phyloP scores from a whole-genome alignment of 306 rosid species.

The Pyrus pyrifolia region DNA sequence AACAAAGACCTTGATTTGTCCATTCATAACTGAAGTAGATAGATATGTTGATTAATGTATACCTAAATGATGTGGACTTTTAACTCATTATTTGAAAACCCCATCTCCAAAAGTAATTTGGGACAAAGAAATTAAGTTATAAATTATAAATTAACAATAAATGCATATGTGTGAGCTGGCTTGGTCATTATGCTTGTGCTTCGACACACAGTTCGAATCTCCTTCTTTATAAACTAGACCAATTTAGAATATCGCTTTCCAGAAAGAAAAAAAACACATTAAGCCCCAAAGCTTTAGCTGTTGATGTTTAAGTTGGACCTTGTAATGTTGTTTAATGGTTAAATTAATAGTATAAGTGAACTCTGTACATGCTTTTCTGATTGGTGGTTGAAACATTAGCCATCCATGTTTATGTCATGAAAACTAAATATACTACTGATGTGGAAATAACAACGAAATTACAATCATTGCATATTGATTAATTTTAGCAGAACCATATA shows the following conservation, averaged over 20 bases:
- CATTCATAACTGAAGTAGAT: not conserved
- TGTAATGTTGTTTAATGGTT: not conserved
- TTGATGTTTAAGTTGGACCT: not conserved
- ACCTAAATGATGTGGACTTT: conserved; percentile 1
- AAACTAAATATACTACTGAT: not conserved
- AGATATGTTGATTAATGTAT: not conserved
- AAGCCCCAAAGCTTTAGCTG: not conserved
- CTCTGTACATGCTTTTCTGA: not conserved
- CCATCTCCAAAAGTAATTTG: not conserved
- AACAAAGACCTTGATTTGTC: not conserved
- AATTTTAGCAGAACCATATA: not conserved
- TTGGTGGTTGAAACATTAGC: not conserved
- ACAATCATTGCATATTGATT: not conserved
- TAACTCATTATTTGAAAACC: not conserved
- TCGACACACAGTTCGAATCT: too few relatives aligned
- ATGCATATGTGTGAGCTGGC: too few relatives aligned
- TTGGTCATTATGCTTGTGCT: too few relatives aligned
- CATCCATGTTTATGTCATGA: not conserved
- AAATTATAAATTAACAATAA: too few relatives aligned
- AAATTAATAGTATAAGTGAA: not conserved
- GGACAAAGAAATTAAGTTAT: not conserved
- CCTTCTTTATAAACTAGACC: too few relatives aligned
- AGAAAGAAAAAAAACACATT: too few relatives aligned
- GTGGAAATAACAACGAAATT: not conserved
- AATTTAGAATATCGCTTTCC: too few relatives aligned